Base-by-base conservation (phyloP, 2,329 filamentous ascomycete species). In the Claviceps sorghi region DNA sequence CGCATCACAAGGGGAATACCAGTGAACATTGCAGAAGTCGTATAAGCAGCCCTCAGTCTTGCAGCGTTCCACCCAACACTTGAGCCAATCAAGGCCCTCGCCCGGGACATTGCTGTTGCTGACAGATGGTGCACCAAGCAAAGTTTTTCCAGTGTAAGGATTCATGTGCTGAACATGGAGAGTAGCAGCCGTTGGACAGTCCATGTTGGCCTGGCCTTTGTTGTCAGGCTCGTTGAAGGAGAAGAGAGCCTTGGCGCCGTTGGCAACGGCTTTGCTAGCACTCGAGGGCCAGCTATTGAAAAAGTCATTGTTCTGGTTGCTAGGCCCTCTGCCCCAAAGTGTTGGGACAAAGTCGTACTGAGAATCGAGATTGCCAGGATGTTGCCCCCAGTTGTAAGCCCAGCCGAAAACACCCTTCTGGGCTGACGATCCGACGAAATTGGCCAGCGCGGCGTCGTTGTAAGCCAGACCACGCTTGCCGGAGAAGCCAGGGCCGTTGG, bases 211-310 rank as follows among this genome's bases (percentile, higher is more conserved):
- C 68, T 86, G 82, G n/a, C 63, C 62, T 13, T 59, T 58, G 56
- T 75, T 74, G 65, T 88, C 84, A 46, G 80, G 80, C 73, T 88
- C 83, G 74, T 88, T 88, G 77, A 85, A 86, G 65, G 75, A 74
- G 61, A 86, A 74, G 52, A 86, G 65, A 59, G 74, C 71, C 56
- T 72, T 76, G 57, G 75, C 68, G 52, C 82, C 83, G 13, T 64
- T 63, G 49, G 65, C 59, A 55, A 85, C 74, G 55, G 78, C 77
- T 17, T 65, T 62, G 51, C 73, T 63, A 46, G 74, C 80, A 56
- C 75, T 72, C 15, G 55, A 46, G 34, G 61, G 58, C 80, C 82
- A 87, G 59, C 72, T 72, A 64, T 77, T 72, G 13, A 67, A 38
- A 19, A 48, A 48, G 9, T 22, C 21, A 4, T 15, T 40, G 13